Evolutionary conservation across 1,284 basidiomycete genomes (phyloP).

Genomic region (Butyriboletus regius): DNA sequence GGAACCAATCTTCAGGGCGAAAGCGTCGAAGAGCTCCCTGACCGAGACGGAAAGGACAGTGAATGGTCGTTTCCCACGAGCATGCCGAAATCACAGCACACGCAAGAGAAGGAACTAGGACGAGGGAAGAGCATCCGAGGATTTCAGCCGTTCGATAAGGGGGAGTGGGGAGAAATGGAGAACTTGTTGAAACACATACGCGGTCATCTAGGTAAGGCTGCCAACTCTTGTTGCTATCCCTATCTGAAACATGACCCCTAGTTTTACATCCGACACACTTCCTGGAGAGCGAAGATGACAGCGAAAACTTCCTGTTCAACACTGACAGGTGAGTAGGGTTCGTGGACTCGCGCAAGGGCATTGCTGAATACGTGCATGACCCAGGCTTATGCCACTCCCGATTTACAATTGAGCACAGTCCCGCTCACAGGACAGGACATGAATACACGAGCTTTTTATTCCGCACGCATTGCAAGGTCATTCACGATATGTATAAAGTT

Average conservation of each 20-base stretch:
- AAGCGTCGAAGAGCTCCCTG: conserved; percentile 17
- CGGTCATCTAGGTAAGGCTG: conserved; percentile 71
- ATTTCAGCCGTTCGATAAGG: conserved; percentile 67
- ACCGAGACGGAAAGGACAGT: conserved; percentile 17
- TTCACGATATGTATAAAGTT: conserved; percentile 6
- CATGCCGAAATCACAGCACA: conserved; percentile 10
- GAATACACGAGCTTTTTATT: neutral
- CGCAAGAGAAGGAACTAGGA: conserved; percentile 23
- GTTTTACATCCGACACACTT: conserved; percentile 78
- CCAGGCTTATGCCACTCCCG: conserved; percentile 46
- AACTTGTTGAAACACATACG: conserved; percentile 63
- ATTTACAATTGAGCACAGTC: conserved; percentile 42
- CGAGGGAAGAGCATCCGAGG: conserved; percentile 39
- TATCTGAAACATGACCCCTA: conserved; percentile 23
- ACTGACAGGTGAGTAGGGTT: conserved; percentile 58
- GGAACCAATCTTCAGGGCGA: conserved; percentile 26
- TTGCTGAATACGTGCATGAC: conserved; percentile 3
- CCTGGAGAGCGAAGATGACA: conserved; percentile 77
- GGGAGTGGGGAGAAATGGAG: conserved; percentile 86
- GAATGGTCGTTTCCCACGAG: conserved; percentile 12
- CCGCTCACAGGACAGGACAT: neutral
- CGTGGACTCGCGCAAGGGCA: neutral
- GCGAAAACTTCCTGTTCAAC: conserved; percentile 87
- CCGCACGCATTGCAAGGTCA: neutral
- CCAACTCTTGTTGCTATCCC: neutral